Percentiles rank a stretch among this genome's conserved stretches.
Evolutionary conservation across 495 filamentous ascomycete genomes (phyloP).

Genomic region (Aspergillus steynii): DNA sequence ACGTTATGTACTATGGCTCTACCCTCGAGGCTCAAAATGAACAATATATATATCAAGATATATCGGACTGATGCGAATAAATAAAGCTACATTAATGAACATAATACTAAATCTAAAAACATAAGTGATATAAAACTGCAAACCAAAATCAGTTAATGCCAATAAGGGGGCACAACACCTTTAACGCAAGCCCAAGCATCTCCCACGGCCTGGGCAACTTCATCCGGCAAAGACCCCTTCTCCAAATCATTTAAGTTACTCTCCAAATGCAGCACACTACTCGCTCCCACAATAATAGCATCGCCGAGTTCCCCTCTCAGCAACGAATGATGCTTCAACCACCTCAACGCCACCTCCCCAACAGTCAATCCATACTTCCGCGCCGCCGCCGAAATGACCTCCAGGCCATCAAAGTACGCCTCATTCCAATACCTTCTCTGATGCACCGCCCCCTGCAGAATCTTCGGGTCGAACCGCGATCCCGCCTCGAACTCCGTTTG

Average conservation of each 20-base stretch:
- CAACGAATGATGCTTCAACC: conserved; percentile 37
- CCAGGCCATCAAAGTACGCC: conserved; percentile 44
- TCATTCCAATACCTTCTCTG: conserved; percentile 48
- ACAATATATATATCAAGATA: too few relatives aligned
- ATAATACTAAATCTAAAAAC: too few relatives aligned
- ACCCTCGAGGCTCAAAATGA: too few relatives aligned
- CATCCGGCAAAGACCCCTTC: conserved; percentile 39
- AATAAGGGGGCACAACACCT: conserved; percentile 17
- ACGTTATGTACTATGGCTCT: too few relatives aligned
- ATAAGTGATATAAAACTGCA: too few relatives aligned
- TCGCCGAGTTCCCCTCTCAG: conserved; percentile 32
- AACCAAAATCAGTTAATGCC: conserved; percentile 12
- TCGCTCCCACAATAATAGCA: conserved; percentile 45
- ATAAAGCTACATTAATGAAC: too few relatives aligned
- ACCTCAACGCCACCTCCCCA: conserved; percentile 40
- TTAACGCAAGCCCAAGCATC: conserved; percentile 15
- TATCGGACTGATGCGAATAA: too few relatives aligned
- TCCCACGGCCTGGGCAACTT: conserved; percentile 24
- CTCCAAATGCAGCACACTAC: conserved; percentile 33
- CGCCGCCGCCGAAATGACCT: conserved; percentile 27
- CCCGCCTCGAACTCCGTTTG: conserved; percentile 38
- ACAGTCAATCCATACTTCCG: conserved; percentile 29
- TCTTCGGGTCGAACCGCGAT: conserved; percentile 37
- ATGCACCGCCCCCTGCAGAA: conserved; percentile 39
- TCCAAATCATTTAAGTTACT: conserved; percentile 38